phyloP scores from a whole-genome alignment of 495 filamentous ascomycete genomes.

The Podospora pseudocomata region DNA sequence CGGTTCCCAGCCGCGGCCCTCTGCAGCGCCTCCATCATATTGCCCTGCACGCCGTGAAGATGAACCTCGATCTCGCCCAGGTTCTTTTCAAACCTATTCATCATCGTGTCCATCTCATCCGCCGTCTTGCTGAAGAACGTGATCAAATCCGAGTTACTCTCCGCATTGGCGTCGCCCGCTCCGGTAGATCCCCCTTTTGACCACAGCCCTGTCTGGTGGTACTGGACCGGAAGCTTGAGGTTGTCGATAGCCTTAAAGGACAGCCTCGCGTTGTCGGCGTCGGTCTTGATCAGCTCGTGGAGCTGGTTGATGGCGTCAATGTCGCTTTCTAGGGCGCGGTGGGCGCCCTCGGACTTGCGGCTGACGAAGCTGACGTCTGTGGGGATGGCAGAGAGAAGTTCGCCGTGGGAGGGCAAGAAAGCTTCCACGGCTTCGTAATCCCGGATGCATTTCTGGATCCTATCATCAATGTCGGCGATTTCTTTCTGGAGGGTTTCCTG shows the following conservation, averaged over 20 bases:
- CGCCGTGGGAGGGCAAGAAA: constrained; percentile 62
- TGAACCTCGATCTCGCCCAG: constrained; percentile 81
- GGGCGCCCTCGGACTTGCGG: constrained; percentile 68
- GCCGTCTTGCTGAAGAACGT: constrained; percentile 71
- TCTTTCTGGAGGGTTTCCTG: constrained; percentile 74
- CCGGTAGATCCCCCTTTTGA: constrained; percentile 25
- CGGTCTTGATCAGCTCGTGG: constrained; percentile 58
- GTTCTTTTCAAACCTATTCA: constrained; percentile 63
- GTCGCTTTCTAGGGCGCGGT: constrained; percentile 68
- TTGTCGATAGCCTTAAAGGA: constrained; percentile 73
- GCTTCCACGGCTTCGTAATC: constrained; percentile 54
- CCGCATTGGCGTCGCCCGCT: constrained; percentile 50
- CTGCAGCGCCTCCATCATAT: constrained; percentile 65
- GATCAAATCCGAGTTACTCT: constrained; percentile 61
- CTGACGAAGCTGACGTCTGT: constrained; percentile 71
- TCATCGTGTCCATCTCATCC: constrained; percentile 64
- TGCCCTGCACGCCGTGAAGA: constrained; percentile 68
- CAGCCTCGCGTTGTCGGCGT: constrained; percentile 68
- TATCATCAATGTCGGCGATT: constrained; percentile 69
- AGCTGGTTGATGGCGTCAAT: constrained; percentile 65
- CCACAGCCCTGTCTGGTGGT: constrained; percentile 61
- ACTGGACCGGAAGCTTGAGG: constrained; percentile 69
- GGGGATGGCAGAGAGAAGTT: constrained; percentile 61
- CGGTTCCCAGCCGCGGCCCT: constrained; percentile 55
- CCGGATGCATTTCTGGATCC: constrained; percentile 65